phyloP scores from a whole-genome alignment of 495 filamentous ascomycete genomes.

The Entonaema liquescens region DNA sequence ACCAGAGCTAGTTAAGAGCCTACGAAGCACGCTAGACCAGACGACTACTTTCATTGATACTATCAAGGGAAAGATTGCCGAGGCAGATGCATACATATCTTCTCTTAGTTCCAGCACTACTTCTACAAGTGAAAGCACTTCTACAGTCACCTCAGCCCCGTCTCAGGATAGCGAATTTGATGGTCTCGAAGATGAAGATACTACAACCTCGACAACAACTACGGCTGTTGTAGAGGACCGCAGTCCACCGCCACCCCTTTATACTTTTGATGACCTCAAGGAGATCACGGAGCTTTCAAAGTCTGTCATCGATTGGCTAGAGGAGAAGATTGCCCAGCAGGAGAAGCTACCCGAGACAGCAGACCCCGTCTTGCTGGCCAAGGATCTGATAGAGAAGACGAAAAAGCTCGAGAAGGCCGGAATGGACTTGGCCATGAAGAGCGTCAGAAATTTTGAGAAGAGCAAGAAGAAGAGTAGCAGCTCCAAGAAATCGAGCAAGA shows the following conservation, averaged over 20 bases:
- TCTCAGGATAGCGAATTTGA: slow-evolving; percentile 61
- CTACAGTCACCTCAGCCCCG: slow-evolving; percentile 52
- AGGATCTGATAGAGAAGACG: slow-evolving; percentile 69
- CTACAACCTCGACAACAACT: slow-evolving; percentile 51
- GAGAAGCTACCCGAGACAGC: slow-evolving; percentile 72
- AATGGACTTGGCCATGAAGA: slow-evolving; percentile 75
- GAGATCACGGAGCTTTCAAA: slow-evolving; percentile 59
- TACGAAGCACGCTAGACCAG: slow-evolving; percentile 69
- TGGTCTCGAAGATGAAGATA: slow-evolving; percentile 68
- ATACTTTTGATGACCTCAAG: slow-evolving; percentile 69
- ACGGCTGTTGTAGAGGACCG: slow-evolving; percentile 50
- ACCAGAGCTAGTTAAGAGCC: slow-evolving; percentile 68
- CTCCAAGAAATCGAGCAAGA: slow-evolving; percentile 59
- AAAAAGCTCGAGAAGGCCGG: slow-evolving; percentile 71
- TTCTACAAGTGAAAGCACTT: slow-evolving; percentile 51
- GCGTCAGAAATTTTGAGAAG: slow-evolving; percentile 67
- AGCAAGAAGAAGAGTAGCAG: slow-evolving; percentile 63
- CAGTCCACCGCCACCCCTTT: slow-evolving; percentile 61
- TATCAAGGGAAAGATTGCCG: slow-evolving; percentile 59
- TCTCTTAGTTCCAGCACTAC: slow-evolving; percentile 53
- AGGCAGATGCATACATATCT: slow-evolving; percentile 58
- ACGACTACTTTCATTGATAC: slow-evolving; percentile 60
- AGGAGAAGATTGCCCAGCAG: slow-evolving; percentile 70
- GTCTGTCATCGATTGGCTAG: slow-evolving; percentile 69
- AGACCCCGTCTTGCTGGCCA: slow-evolving; percentile 73